Percentiles rank a stretch among this genome's conserved stretches.
These are phyloP conservation scores for Boletus rufocinnamomeus DNA, from an alignment of 768 basidiomycete species.

Conservation along the genomic window DNA sequence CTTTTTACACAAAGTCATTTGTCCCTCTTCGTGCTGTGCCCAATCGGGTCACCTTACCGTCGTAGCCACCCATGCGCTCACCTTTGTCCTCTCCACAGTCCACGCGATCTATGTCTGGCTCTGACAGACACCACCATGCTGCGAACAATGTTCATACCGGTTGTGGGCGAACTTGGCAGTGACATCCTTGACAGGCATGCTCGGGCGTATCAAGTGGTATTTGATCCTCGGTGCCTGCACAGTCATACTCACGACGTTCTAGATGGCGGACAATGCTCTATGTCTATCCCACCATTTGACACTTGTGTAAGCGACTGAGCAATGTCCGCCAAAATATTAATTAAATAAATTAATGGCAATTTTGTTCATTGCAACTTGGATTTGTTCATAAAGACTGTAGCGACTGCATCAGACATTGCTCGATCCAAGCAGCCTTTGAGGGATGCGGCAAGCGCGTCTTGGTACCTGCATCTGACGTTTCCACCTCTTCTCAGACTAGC, in stretches of 20 bases:
- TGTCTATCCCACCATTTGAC: too few relatives aligned
- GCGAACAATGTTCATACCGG: too few relatives aligned
- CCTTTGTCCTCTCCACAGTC: conserved; percentile 27
- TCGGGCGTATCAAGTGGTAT: too few relatives aligned
- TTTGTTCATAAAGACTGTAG: background rate
- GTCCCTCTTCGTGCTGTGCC: conserved; percentile 23
- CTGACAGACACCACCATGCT: too few relatives aligned
- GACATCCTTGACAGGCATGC: too few relatives aligned
- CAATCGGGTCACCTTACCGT: conserved; percentile 27
- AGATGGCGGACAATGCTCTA: too few relatives aligned
- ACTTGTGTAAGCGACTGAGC: too few relatives aligned
- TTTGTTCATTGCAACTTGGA: background rate
- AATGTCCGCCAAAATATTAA: background rate
- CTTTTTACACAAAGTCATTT: conserved; percentile 35
- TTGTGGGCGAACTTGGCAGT: too few relatives aligned
- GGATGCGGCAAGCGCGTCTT: background rate
- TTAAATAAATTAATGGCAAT: background rate
- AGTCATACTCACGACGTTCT: too few relatives aligned
- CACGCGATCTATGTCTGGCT: conserved; percentile 27
- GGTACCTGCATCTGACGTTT: background rate
- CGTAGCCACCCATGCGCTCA: conserved; percentile 12
- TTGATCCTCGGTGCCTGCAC: too few relatives aligned
- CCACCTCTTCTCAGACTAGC: background rate
- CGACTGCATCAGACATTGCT: too few relatives aligned
- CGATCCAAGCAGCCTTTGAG: too few relatives aligned